Evolutionary conservation across 768 basidiomycete species (phyloP).

Genomic region (Macrocybe gigantea): DNA sequence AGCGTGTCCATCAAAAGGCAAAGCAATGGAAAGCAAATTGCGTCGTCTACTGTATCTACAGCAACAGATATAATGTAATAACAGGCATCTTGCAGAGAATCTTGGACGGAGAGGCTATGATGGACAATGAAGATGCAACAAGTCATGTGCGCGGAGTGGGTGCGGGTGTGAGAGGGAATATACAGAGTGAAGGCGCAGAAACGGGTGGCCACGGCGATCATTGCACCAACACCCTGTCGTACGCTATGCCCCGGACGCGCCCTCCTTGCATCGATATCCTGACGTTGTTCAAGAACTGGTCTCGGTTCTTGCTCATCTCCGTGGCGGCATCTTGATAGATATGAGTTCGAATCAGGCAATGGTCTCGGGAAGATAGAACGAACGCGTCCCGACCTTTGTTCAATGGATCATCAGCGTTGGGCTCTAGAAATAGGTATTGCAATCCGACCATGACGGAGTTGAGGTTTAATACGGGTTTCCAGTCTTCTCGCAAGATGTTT

Average conservation of each 20-base stretch:
- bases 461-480: constrained; percentile 98
- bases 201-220: constrained; percentile 16
- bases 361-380: background rate
- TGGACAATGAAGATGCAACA: constrained; percentile 21
- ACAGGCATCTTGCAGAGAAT: constrained; percentile 9
- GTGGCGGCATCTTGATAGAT: constrained; percentile 79
- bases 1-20: too few relatives aligned
- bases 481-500: constrained; percentile 98
- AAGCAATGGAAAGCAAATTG: background rate
- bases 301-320: constrained; percentile 86
- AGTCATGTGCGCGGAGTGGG: constrained; percentile 20
- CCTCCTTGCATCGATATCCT: constrained; percentile 83
- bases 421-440: constrained; percentile 97
- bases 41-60: constrained; percentile 28
- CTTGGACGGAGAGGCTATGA: constrained; percentile 22
- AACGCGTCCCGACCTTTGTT: constrained; percentile 81
- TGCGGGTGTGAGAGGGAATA: constrained; percentile 18
- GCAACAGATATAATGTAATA: too few relatives aligned
- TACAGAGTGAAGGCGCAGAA: constrained; percentile 13
- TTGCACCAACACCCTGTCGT: constrained; percentile 65
- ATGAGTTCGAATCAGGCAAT: constrained; percentile 4
- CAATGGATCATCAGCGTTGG: constrained; percentile 96
- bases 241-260: constrained; percentile 70
- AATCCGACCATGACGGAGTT: constrained; percentile 98
- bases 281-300: constrained; percentile 81